Base-by-base conservation (phyloP, 1,139 yeast genomes). In the Magnusiomyces clavatus region DNA sequence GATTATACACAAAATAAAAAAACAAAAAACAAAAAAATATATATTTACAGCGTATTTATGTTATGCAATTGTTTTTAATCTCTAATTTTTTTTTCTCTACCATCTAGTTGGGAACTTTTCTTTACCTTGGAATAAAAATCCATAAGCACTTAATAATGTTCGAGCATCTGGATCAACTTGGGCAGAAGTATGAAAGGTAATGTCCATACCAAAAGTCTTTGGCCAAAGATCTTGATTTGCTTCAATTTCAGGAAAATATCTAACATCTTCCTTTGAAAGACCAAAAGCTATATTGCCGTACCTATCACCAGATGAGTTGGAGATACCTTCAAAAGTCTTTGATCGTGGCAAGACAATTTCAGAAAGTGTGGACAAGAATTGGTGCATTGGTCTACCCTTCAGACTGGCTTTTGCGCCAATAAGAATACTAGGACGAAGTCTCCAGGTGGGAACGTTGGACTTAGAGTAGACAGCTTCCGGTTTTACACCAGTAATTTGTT, bases 321-420 rank as follows among this genome's bases (percentile, higher is more conserved):
- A 78, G 52, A 94, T 76, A 49, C 97, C 97, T 58, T 74, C 72
- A 69, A 86, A 92, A 48, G 90, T 87, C 77, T 95, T 85, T 56
- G 90, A 81, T 69, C 96, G 80, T 49, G 99, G 98, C 61, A 92
- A 77, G 34, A 94, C 98, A 60, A 94, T 74, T 69, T 94, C 98
- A 1, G 95, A 81, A 62, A 94, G 73, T 1, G 98, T 92, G 20
- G 85, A 71, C 55, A 94, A 67, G 64, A 94, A 92, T 70, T 89
- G 97, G 52, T 82, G 72, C 84, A 90, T 86, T 53, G 87, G 87
- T 58, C 84, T 78, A 47, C 97, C 98, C 39, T 75, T 75, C 55
- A 94, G 72, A 56, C 79, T 81, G 19, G 83, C 84, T 66, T 86
- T 86, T 55, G 95, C 96, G 51, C 98, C 99, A 80, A 95, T 86